Evolutionary conservation across 23 red algal species (phyloP).

Genomic region (Gracilaria gracilis): DNA sequence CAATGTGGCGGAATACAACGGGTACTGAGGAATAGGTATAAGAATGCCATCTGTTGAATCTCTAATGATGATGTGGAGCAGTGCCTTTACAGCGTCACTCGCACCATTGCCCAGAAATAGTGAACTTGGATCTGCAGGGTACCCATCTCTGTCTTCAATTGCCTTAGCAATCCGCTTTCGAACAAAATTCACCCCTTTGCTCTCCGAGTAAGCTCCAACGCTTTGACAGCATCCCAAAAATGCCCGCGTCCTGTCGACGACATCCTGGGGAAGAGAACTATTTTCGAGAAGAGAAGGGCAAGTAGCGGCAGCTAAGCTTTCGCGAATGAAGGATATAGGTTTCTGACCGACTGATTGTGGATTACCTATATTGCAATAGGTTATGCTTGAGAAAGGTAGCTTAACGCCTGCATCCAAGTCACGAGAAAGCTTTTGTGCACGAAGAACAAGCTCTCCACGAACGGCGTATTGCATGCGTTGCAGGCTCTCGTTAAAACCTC

Average conservation of each 20-base stretch:
- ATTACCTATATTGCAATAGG: slow-evolving; percentile 94
- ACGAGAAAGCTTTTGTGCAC: slow-evolving; percentile 66
- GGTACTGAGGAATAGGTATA: slow-evolving; percentile 97
- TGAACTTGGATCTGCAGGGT: slow-evolving; percentile 48
- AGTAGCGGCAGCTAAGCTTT: slow-evolving; percentile 78
- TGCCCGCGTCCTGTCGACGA: slow-evolving; percentile 46
- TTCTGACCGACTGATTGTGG: slow-evolving; percentile 87
- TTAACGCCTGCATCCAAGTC: neutral
- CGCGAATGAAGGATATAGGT: slow-evolving; percentile 85
- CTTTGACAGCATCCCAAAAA: slow-evolving; percentile 68
- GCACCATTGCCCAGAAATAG: slow-evolving; percentile 93
- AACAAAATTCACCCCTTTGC: slow-evolving; percentile 76
- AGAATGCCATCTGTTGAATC: slow-evolving; percentile 76
- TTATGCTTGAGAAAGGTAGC: slow-evolving; percentile 80
- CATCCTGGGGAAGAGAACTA: slow-evolving; percentile 74
- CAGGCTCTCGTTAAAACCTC: slow-evolving; percentile 63
- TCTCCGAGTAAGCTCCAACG: slow-evolving; percentile 89
- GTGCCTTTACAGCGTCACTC: slow-evolving; percentile 78
- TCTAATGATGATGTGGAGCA: slow-evolving; percentile 73
- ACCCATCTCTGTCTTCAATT: slow-evolving; percentile 77
- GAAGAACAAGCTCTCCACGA: slow-evolving; percentile 80
- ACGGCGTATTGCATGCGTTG: slow-evolving; percentile 91
- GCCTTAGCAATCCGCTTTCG: slow-evolving; percentile 77
- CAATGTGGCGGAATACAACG: slow-evolving; percentile 90
- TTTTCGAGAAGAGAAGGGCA: slow-evolving; percentile 75